phyloP scores from a whole-genome alignment of 2,329 filamentous ascomycete genomes.

The Botrytis hyacinthi region DNA sequence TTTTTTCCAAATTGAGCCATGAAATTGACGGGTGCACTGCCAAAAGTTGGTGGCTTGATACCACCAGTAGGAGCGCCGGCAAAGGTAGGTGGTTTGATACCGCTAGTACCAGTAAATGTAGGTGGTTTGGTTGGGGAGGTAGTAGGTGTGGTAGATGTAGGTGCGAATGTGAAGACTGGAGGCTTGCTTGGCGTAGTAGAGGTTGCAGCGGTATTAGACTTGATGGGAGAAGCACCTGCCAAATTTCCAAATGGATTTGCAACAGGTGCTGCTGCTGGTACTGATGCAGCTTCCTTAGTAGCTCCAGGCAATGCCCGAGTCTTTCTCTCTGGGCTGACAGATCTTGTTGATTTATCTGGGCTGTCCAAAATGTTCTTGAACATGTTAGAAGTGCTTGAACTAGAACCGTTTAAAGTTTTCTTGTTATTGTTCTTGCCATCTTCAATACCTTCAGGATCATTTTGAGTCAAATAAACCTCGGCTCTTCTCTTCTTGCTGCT shows the following conservation, averaged over 20 bases:
- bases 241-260: conserved; percentile 35
- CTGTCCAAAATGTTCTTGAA: conserved; percentile 38
- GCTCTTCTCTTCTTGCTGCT: conserved; percentile 36
- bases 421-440: conserved; percentile 27
- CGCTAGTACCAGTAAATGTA: conserved; percentile 1
- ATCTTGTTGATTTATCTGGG: conserved; percentile 24
- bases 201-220: conserved; percentile 15
- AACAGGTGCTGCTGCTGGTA: conserved; percentile 27
- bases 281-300: conserved; percentile 2
- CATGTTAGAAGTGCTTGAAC: conserved; percentile 37
- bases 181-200: conserved; percentile 11
- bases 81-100: conserved; percentile 15
- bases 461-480: conserved; percentile 34
- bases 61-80: conserved; percentile 11
- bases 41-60: conserved; percentile 33
- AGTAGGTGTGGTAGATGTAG: conserved; percentile 10
- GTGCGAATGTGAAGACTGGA: neutral
- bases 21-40: conserved; percentile 29
- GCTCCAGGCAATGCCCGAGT: conserved; percentile 16
- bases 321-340: conserved; percentile 31
- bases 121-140: conserved; percentile 24
- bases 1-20: conserved; percentile 32
- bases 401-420: conserved; percentile 29
- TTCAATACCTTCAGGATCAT: conserved; percentile 28
- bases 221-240: conserved; percentile 26